Evolutionary conservation across 345 rosid genomes (phyloP).

Genomic region (Brassica cretica): DNA sequence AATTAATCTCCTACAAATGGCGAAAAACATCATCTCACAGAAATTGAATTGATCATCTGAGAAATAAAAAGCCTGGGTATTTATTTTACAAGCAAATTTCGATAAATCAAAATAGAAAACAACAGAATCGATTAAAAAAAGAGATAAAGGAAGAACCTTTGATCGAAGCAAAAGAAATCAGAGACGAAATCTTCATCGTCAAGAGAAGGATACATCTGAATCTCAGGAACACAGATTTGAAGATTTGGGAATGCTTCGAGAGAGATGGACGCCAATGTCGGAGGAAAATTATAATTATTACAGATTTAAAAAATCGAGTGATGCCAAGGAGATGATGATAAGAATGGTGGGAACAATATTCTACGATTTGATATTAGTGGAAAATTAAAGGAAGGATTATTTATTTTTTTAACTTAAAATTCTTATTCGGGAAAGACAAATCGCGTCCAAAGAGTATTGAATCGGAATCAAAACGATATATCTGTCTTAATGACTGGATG

Average conservation of each 20-base stretch:
- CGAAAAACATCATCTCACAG: background rate
- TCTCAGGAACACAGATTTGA: slow-evolving; percentile 9
- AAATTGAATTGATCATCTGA: slow-evolving; percentile 4
- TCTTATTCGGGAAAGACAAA: slow-evolving; percentile 32
- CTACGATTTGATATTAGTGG: slow-evolving; percentile 39
- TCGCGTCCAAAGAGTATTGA: background rate
- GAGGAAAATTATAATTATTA: background rate
- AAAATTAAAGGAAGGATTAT: slow-evolving; percentile 1
- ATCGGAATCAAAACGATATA: background rate
- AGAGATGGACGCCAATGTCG: slow-evolving; percentile 25
- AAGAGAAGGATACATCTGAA: slow-evolving; percentile 34
- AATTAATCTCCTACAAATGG: background rate
- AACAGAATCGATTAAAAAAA: background rate
- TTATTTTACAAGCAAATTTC: background rate
- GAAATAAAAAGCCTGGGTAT: background rate
- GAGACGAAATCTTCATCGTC: slow-evolving; percentile 36
- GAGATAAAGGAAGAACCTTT: slow-evolving; percentile 29
- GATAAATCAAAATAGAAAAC: background rate
- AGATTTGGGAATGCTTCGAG: slow-evolving; percentile 24
- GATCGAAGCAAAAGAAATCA: slow-evolving; percentile 38
- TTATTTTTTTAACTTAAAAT: slow-evolving; percentile 5
- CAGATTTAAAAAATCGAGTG: background rate
- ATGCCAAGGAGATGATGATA: slow-evolving; percentile 39
- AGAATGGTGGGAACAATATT: slow-evolving; percentile 38
- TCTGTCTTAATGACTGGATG: background rate